Evolutionary conservation across 768 basidiomycete species (phyloP).

Genomic region (Leucocoprinus sp.): DNA sequence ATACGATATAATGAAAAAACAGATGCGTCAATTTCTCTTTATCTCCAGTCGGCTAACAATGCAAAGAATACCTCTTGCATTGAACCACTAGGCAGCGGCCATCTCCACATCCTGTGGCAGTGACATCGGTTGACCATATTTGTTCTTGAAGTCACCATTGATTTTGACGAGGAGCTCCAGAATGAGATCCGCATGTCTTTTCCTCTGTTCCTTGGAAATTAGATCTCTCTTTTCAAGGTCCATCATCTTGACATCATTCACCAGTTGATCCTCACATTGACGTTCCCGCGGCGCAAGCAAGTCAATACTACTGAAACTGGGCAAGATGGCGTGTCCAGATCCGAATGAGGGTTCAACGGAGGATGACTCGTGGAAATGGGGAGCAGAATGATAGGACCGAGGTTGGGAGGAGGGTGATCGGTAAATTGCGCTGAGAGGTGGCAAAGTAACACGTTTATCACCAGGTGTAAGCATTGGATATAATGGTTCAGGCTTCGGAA

Average conservation of each 20-base stretch:
- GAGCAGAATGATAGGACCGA: neutral
- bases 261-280: constrained; percentile 36
- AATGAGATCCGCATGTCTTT: constrained; percentile 61
- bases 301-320: constrained; percentile 36
- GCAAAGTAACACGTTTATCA: constrained; percentile 55
- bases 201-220: constrained; percentile 38
- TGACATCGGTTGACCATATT: constrained; percentile 23
- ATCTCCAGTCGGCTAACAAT: constrained; percentile 3
- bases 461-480: constrained; percentile 61
- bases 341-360: constrained; percentile 38
- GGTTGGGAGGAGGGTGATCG: constrained; percentile 36
- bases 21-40: constrained; percentile 3
- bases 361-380: constrained; percentile 25
- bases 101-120: constrained; percentile 32
- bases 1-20: too few relatives aligned
- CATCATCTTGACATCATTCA: constrained; percentile 40
- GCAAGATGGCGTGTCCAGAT: constrained; percentile 29
- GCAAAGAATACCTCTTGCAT: neutral
- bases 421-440: constrained; percentile 48
- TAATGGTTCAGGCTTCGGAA: constrained; percentile 31
- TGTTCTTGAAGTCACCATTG: constrained; percentile 51
- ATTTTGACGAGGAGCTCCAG: constrained; percentile 58
- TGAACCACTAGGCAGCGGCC: constrained; percentile 22
- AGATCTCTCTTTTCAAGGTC: constrained; percentile 36
- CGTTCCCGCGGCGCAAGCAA: constrained; percentile 20